These are phyloP conservation scores for Mycena metata DNA, from an alignment of 768 basidiomycete genomes.

Conservation along the genomic window DNA sequence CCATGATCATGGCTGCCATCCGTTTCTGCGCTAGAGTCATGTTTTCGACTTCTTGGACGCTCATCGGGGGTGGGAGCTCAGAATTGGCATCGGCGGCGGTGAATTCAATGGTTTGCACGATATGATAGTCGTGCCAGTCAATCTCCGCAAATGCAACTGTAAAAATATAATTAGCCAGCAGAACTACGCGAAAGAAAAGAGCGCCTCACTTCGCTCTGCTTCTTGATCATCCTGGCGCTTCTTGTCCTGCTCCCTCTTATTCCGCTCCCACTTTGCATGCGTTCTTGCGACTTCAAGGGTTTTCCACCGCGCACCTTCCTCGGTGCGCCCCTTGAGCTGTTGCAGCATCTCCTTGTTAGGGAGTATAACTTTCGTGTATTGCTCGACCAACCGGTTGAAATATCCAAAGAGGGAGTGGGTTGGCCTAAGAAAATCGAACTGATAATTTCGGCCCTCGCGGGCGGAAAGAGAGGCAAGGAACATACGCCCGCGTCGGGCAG, in stretches of 20 bases:
- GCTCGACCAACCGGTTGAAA: slow-evolving; percentile 97
- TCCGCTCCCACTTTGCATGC: slow-evolving; percentile 91
- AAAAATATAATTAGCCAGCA: slow-evolving; percentile 20
- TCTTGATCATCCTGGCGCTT: slow-evolving; percentile 92
- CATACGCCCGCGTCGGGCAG: slow-evolving; percentile 88
- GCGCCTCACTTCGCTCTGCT: slow-evolving; percentile 83
- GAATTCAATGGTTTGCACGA: slow-evolving; percentile 98
- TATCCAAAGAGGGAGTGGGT: slow-evolving; percentile 96
- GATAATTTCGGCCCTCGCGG: slow-evolving; percentile 94
- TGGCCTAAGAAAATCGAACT: slow-evolving; percentile 97
- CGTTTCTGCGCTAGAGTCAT: slow-evolving; percentile 98
- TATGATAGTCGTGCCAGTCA: slow-evolving; percentile 99
- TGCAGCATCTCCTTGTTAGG: slow-evolving; percentile 83
- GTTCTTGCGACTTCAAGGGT: slow-evolving; percentile 80
- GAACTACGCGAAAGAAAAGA: slow-evolving; percentile 2
- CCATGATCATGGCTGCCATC: slow-evolving; percentile 99
- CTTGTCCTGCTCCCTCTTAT: slow-evolving; percentile 87
- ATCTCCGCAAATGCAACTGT: slow-evolving; percentile 95
- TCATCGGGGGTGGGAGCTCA: slow-evolving; percentile 97
- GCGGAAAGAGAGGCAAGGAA: slow-evolving; percentile 90
- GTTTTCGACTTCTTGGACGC: slow-evolving; percentile 91
- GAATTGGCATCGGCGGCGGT: slow-evolving; percentile 91
- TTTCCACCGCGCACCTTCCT: slow-evolving; percentile 80
- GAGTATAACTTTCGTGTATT: slow-evolving; percentile 91
- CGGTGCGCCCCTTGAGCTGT: slow-evolving; percentile 73